Base-by-base conservation (phyloP, 1,139 yeast species). In the Meyerozyma smithsonii region DNA sequence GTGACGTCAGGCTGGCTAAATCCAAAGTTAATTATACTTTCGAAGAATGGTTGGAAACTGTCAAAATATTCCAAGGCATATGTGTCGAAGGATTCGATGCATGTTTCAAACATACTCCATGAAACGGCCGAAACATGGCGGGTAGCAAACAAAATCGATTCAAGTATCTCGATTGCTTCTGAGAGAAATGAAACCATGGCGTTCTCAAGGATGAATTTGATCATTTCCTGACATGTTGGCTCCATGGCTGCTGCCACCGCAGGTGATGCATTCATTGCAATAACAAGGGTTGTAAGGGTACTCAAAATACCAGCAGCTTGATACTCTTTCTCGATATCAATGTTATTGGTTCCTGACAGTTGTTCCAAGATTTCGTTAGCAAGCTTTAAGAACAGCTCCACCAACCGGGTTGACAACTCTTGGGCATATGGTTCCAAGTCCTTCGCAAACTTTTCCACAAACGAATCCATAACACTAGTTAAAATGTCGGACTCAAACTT, bases 381-480 rank as follows among this genome's bases (percentile, higher is more conserved):
- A 38, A 73, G 49, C 28, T 56, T 58, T 33, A 72, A 46, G 48
- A 77, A 77, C 48, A 77, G 80, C 25, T 68, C 68, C 11, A 66
- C 69, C 50, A 77, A 64, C 45, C 70, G 72, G 10, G 64, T 44
- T 3, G 78, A 64, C 46, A 77, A 64, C 48, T 77, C 77, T 14
- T 63, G 56, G 16, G 80, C 79, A 53, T 73, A 77, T 5, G 83
- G 83, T 49, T 74, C 80, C 45, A 77, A 64, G 51, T 74, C 72
- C 28, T 61, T 57, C 3, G 81, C 71, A 49, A 76, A 77, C 46
- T 66, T 72, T 41, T 74, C 74, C 7, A 77, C 82, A 51, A 77
- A 73, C 12, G 71, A 67, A 44, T 77, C 82, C 79, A 78, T 77
- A 3, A 76, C 76, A 26, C 70, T 68, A 35, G 77, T 72, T 44